Evolutionary conservation across 1,284 basidiomycete species (phyloP).

Genomic region (Xerocomus amazonicus): DNA sequence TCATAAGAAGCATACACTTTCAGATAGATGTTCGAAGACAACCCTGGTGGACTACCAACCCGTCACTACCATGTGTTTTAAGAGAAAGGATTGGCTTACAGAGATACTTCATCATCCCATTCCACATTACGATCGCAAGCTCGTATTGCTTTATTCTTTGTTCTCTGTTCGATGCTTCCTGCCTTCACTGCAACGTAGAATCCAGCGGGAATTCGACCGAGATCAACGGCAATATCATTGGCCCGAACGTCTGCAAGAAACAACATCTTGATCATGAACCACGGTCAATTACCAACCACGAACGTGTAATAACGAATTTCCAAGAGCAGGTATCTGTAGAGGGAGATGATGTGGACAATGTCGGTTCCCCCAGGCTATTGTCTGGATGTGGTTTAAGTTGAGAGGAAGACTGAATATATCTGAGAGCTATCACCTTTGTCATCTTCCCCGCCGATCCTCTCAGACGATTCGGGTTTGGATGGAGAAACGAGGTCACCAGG

Average conservation of each 20-base stretch:
- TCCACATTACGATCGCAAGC: not conserved
- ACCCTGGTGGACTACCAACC: not conserved
- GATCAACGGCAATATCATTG: not conserved
- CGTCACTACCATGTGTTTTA: not conserved
- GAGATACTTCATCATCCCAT: not conserved
- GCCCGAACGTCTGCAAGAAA: not conserved
- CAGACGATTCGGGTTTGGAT: no score
- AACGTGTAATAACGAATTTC: not conserved
- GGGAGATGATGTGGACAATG: no score
- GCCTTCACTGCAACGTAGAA: not conserved
- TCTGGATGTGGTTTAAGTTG: no score
- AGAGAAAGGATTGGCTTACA: not conserved
- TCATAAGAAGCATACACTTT: not conserved
- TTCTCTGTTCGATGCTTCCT: not conserved
- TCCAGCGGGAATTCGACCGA: not conserved
- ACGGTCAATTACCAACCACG: not conserved
- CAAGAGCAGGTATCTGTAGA: not conserved
- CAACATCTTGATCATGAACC: not conserved
- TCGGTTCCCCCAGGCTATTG: no score
- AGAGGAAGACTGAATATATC: no score
- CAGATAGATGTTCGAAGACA: not conserved
- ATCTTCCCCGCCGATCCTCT: no score
- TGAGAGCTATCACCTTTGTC: no score
- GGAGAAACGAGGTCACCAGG: no score
- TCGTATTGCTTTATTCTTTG: not conserved